Percentiles rank a stretch among this genome's conserved stretches.
These are phyloP conservation scores for Syncephalastrum racemosum DNA, from an alignment of 371 early-diverging fungal genomes.

Conservation along the genomic window DNA sequence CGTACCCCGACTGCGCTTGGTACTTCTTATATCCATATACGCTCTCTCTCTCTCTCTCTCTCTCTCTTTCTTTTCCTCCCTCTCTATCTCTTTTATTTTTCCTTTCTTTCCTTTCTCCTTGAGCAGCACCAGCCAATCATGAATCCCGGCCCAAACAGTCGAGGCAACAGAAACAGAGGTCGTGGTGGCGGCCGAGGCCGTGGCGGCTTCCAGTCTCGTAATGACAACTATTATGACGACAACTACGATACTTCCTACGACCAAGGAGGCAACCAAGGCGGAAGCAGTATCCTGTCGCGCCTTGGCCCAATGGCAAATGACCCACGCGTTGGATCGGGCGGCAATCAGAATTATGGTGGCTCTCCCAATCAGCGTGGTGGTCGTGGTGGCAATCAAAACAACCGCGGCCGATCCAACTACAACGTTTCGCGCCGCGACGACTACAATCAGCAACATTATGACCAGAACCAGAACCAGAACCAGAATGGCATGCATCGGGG, in stretches of 20 bases:
- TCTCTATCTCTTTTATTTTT: too few species aligned
- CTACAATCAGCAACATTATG: slow-evolving; percentile 7
- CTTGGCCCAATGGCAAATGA: slow-evolving; percentile 24
- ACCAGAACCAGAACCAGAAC: slow-evolving; percentile 14
- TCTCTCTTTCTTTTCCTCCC: too few species aligned
- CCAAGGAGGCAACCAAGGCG: slow-evolving; percentile 7
- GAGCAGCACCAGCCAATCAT: too few species aligned
- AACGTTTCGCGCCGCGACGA: slow-evolving; percentile 10
- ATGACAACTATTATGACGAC: slow-evolving; percentile 12
- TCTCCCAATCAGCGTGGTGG: slow-evolving; percentile 5
- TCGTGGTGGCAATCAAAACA: slow-evolving; percentile 9
- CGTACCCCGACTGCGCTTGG: too few species aligned
- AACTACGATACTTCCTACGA: slow-evolving; percentile 4
- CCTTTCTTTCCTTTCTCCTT: too few species aligned
- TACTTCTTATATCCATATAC: too few species aligned
- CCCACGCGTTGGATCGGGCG: not conserved
- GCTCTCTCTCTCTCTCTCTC: too few species aligned
- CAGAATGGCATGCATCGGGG: not conserved
- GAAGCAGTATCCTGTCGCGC: slow-evolving; percentile 29
- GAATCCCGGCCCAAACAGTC: too few species aligned
- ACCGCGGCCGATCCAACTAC: slow-evolving; percentile 5
- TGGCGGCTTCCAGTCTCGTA: slow-evolving; percentile 19
- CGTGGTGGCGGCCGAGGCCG: slow-evolving; percentile 4
- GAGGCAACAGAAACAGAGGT: too few species aligned
- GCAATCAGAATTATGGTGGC: not conserved